phyloP scores from a whole-genome alignment of 1,284 basidiomycete genomes.

The Tilletia indica region DNA sequence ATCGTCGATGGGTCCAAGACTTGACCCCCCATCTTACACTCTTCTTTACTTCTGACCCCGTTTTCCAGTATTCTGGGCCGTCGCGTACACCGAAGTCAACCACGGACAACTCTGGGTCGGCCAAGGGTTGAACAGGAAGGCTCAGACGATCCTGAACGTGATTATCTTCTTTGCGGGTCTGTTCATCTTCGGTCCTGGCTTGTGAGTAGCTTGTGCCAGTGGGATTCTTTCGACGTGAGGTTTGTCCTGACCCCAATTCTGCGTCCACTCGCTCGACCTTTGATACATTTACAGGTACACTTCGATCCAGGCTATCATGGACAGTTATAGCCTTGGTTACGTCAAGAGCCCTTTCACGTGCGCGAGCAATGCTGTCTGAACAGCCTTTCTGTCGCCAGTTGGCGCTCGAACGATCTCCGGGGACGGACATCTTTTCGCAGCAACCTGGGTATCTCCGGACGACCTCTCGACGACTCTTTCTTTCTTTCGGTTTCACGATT shows the following conservation, averaged over 20 bases:
- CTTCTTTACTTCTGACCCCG: neutral
- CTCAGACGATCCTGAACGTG: constrained; percentile 54
- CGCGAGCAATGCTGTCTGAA: constrained; percentile 1
- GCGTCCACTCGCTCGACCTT: neutral
- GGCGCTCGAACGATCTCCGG: too few relatives aligned
- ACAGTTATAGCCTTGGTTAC: constrained; percentile 49
- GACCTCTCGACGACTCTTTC: too few relatives aligned
- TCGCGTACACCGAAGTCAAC: constrained; percentile 59
- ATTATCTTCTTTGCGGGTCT: constrained; percentile 57
- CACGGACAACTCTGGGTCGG: constrained; percentile 49
- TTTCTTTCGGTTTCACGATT: too few relatives aligned
- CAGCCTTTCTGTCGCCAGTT: neutral
- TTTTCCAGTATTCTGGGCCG: constrained; percentile 34
- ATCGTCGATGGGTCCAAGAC: neutral
- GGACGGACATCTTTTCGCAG: too few relatives aligned
- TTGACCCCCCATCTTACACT: neutral
- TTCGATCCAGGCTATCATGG: constrained; percentile 59
- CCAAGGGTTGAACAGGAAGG: constrained; percentile 30
- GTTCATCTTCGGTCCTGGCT: constrained; percentile 60
- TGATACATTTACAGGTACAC: constrained; percentile 41
- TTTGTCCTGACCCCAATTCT: neutral
- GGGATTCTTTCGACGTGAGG: neutral
- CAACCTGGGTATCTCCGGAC: too few relatives aligned
- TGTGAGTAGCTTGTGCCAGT: constrained; percentile 35
- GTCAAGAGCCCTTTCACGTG: constrained; percentile 16